Conservation (phyloP, 2,329 filamentous ascomycete genomes). For the Lizonia empirigonia region DNA sequence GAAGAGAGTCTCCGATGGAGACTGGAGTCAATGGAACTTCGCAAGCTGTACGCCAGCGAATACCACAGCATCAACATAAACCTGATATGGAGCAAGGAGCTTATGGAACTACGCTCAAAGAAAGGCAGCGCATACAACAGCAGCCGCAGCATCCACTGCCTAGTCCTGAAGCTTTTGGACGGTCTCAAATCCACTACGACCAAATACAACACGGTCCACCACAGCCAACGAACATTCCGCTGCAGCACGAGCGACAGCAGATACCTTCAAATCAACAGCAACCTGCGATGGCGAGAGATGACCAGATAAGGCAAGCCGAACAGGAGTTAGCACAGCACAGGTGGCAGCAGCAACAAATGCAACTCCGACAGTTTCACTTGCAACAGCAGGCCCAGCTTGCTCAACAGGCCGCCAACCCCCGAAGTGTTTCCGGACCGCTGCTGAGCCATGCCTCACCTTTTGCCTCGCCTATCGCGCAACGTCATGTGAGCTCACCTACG, state of each 20-base stretch:
- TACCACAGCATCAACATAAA: slow-evolving; percentile 6
- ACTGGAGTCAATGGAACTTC: slow-evolving; percentile 1
- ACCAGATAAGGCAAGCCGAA: slow-evolving; percentile 5
- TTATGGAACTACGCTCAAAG: slow-evolving; percentile 8
- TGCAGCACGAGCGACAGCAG: slow-evolving; percentile 7
- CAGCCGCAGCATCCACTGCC: slow-evolving; percentile 11
- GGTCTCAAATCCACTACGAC: slow-evolving; percentile 14
- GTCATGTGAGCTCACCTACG: slow-evolving; percentile 27
- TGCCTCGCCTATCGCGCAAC: slow-evolving; percentile 23
- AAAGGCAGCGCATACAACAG: slow-evolving; percentile 25
- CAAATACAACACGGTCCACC: slow-evolving; percentile 15
- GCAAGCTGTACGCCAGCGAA: slow-evolving; percentile 13
- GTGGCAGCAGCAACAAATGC: slow-evolving; percentile 16
- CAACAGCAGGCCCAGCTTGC: slow-evolving; percentile 14
- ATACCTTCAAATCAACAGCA: slow-evolving; percentile 2
- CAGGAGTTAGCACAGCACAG: slow-evolving; percentile 14
- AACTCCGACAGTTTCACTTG: slow-evolving; percentile 13
- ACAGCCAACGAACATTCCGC: slow-evolving; percentile 7
- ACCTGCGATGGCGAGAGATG: slow-evolving; percentile 12
- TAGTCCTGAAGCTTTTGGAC: slow-evolving; percentile 9
- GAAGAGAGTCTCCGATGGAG: slow-evolving; percentile 2
- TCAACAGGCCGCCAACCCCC: slow-evolving; percentile 7
- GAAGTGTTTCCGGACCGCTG: slow-evolving; percentile 30
- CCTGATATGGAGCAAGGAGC: background rate
- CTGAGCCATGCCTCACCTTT: slow-evolving; percentile 16